Base-by-base conservation (phyloP, 2,329 filamentous ascomycete genomes). In the Rutstroemia sp. region DNA sequence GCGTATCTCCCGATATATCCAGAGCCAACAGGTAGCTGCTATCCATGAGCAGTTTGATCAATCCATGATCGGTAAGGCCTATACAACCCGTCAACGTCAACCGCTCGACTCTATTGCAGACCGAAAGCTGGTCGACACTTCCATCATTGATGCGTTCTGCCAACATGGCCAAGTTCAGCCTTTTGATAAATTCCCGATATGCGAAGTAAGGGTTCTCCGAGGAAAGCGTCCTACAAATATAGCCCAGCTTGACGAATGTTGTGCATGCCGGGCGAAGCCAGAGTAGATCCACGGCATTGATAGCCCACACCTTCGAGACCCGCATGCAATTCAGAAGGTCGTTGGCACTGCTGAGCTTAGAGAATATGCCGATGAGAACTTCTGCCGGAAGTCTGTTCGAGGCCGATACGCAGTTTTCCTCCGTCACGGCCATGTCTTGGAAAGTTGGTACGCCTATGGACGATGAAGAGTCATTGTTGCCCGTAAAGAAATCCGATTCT, bases 181-280 rank as follows among this genome's bases (percentile, higher is more conserved):
- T 83, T 75, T 92, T 92, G 73, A 99, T 88, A 65, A 97, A 88
- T 61, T 92, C 87, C 63, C 86, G 82, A 71, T 99, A 99, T 63
- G 84, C 81, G 71, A 96, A 99, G 72, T 88, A 92, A 63, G 89
- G 87, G n/a, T 84, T 75, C 36, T 81, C 75, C 27, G 84, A 78
- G 47, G 82, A 80, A 38, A 96, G 82, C 1, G 92, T 92, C 57
- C 80, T 78, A 68, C 91, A 92, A 63, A 99, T 94, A 63, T 77
- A 86, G 66, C 84, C 78, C 65, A 96, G 83, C 68, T 91, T 91
- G 12, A 78, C 73, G 88, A 90, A 96, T 65, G 84, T 89, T 66
- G 87, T 91, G 74, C 94, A 97, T 27, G 89, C 85, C 1, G 94
- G 94, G 40, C 94, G 82, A 71, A 96, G 92, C 94, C 94, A 99